Evolutionary conservation across 169 alveolate species (phyloP), one percentile per base, ranked within the genome.

Genomic region (Hepatocystis sp.): DNA sequence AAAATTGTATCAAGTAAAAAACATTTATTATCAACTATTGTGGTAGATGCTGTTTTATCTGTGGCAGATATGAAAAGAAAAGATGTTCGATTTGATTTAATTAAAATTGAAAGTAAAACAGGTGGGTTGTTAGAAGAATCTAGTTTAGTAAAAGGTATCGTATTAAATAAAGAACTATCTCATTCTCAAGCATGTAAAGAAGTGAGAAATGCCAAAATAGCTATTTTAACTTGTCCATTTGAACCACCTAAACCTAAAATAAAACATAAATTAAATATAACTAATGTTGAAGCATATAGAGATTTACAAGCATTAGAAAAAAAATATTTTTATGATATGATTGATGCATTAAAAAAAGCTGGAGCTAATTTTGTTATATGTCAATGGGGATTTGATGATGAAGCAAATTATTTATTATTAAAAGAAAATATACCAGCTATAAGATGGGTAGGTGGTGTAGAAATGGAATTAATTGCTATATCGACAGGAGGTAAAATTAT

Each of bases 361-460:
- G 99, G 99, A 65, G 99, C 99, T 2, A 98, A 98, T 66, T 93
- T 97, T 30, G 97, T 94, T 13, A 96, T 99, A 34, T 99, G 99
- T 84, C 99, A 98, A 91, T 98, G 99, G 99, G 99, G 99, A 28
- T 99, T 99, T 84, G 99, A 98, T 91, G 99, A 98, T 90, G 99
- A 99, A 92, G 99, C 99, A 3, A 97, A 97, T 90, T 98, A 97
- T 76, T 64, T 97, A 61, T 92, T 97, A 40, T 76, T 93, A 64
- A 93, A 84, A 89, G 94, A 94, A 95, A 91, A 93, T 23, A 91
- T 96, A 0, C 99, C 99, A 15, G 98, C 99, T 11, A 98, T 98
- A 17, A 94, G 99, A 86, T 99, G 99, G 99, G 99, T 99, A 11
- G 99, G 99, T 5, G 99, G 99, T 10, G 99, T 98, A 4, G 99